A percentile compares a stretch with the other conserved stretches of the same genome.
Evolutionary conservation across 2,329 filamentous ascomycete genomes (phyloP).

Genomic region (Monosporascus ibericus): DNA sequence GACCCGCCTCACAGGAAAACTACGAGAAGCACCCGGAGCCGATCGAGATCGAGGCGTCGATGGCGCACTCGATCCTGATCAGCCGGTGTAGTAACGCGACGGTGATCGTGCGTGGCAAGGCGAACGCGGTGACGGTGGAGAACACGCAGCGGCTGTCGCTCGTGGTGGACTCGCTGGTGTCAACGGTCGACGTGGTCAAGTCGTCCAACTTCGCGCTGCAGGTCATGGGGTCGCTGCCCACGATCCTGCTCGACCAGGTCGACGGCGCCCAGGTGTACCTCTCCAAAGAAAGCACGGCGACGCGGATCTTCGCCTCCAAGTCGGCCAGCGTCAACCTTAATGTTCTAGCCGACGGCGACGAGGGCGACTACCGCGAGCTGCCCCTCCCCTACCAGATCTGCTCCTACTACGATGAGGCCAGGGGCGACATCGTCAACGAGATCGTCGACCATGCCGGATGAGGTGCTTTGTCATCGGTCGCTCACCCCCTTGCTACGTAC

Average conservation of each 20-base stretch:
- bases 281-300: constrained; percentile 67
- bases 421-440: constrained; percentile 78
- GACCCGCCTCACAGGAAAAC: constrained; percentile 60
- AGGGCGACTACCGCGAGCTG: constrained; percentile 74
- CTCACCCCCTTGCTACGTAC: too few relatives aligned
- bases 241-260: constrained; percentile 86
- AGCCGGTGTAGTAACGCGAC: constrained; percentile 87
- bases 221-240: constrained; percentile 79
- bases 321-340: constrained; percentile 83
- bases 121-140: constrained; percentile 93
- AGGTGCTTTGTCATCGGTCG: not conserved
- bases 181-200: constrained; percentile 91
- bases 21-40: constrained; percentile 70
- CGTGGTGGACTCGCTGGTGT: constrained; percentile 83
- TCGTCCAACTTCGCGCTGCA: constrained; percentile 92
- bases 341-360: constrained; percentile 62
- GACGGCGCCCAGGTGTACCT: constrained; percentile 87
- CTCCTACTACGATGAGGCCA: constrained; percentile 60
- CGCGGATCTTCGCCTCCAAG: constrained; percentile 87
- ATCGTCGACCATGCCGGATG: constrained; percentile 93
- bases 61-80: constrained; percentile 87
- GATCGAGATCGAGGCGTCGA: constrained; percentile 73
- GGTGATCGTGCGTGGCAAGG: constrained; percentile 84
- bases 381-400: constrained; percentile 87
- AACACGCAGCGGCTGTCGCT: constrained; percentile 81